These are phyloP conservation scores for Penicillium corylophilum DNA, from an alignment of 2,329 filamentous ascomycete species.

Conservation along the genomic window DNA sequence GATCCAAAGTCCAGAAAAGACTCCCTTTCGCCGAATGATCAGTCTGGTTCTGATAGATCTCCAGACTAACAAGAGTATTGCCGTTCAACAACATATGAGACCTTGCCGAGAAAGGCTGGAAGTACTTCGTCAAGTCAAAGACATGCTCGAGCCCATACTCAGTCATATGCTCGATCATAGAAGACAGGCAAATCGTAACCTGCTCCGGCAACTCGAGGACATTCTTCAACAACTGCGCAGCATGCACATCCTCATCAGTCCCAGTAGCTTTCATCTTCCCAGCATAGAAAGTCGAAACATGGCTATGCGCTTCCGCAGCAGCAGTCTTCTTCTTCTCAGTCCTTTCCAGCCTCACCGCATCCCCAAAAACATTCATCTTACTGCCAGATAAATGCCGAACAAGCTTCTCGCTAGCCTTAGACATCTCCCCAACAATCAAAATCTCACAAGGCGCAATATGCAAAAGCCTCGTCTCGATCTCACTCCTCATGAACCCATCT, in stretches of 20 bases:
- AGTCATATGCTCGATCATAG: conserved; percentile 90
- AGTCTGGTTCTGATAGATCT: conserved; percentile 93
- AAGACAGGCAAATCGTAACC: conserved; percentile 87
- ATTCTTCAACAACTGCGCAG: conserved; percentile 73
- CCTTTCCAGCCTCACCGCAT: conserved; percentile 81
- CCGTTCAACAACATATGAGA: conserved; percentile 96
- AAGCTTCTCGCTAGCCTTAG: conserved; percentile 88
- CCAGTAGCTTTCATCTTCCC: conserved; percentile 69
- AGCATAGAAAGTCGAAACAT: conserved; percentile 91
- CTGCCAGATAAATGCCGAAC: conserved; percentile 85
- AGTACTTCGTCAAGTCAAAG: conserved; percentile 94
- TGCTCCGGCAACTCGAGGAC: conserved; percentile 80
- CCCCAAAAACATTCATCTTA: conserved; percentile 88
- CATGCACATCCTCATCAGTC: conserved; percentile 53
- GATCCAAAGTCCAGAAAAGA: conserved; percentile 92
- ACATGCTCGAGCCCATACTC: conserved; percentile 95
- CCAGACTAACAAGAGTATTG: conserved; percentile 88
- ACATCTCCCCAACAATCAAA: conserved; percentile 85
- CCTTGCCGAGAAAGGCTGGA: conserved; percentile 88
- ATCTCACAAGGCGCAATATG: conserved; percentile 97
- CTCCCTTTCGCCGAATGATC: conserved; percentile 83
- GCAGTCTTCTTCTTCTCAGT: conserved; percentile 74
- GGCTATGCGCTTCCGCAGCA: conserved; percentile 79
- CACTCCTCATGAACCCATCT: conserved; percentile 94
- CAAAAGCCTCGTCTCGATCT: conserved; percentile 90